Conservation (phyloP, 371 early-diverging fungal genomes). For the Actinomucor elegans region DNA sequence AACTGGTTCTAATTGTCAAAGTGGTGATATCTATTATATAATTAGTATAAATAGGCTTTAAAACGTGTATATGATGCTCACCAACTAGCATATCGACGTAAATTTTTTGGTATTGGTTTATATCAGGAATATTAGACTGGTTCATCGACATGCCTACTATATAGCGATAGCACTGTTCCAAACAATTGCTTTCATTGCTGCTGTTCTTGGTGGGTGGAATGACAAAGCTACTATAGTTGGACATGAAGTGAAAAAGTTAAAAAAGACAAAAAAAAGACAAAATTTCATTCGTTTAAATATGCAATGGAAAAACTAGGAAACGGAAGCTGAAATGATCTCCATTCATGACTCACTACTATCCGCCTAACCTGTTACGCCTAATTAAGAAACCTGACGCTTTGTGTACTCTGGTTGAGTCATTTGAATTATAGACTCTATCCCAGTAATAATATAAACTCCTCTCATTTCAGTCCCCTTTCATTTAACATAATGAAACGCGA, state of each 20-base stretch:
- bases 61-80: conserved; percentile 8
- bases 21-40: conserved; percentile 58
- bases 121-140: conserved; percentile 14
- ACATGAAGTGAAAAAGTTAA: conserved; percentile 9
- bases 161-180: conserved; percentile 25
- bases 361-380: too few relatives aligned
- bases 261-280: conserved; percentile 7
- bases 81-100: conserved; percentile 52
- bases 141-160: conserved; percentile 18
- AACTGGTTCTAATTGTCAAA: conserved; percentile 37
- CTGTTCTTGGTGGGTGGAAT: not conserved
- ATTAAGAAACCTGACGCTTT: conserved; percentile 1
- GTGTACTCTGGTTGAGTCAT: conserved; percentile 3
- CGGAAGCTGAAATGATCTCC: too few relatives aligned
- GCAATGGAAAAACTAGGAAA: conserved; percentile 3
- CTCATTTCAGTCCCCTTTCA: not conserved
- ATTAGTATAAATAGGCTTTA: conserved; percentile 31
- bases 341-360: too few relatives aligned
- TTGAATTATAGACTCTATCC: too few relatives aligned
- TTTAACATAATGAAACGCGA: not conserved
- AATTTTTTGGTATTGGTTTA: conserved; percentile 23
- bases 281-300: too few relatives aligned
- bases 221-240: conserved; percentile 16
- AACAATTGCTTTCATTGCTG: conserved; percentile 8
- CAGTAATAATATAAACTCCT: conserved; percentile 2